These are phyloP conservation scores for Gillenia trifoliata DNA, from an alignment of 306 rosid species.

Conservation along the genomic window DNA sequence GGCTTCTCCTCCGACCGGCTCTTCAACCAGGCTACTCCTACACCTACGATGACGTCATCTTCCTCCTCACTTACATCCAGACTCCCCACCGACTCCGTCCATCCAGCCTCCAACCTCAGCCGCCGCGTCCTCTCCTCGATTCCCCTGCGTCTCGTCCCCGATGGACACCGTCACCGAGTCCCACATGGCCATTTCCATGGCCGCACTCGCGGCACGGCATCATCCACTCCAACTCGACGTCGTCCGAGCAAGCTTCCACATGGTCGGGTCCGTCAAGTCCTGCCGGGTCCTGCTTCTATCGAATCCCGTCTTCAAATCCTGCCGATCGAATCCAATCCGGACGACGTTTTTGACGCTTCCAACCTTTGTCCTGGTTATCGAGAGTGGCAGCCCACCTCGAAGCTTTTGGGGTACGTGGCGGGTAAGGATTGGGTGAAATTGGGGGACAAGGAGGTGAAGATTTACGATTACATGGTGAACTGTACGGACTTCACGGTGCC, in stretches of 20 bases:
- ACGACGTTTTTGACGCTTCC: slow-evolving; percentile 40
- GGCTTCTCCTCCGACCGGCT: slow-evolving; percentile 72
- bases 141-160: slow-evolving; percentile 90
- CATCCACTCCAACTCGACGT: slow-evolving; percentile 52
- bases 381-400: slow-evolving; percentile 37
- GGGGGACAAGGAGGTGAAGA: slow-evolving; percentile 33
- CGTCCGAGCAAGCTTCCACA: slow-evolving; percentile 51
- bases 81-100: slow-evolving; percentile 69
- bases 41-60: slow-evolving; percentile 87
- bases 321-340: slow-evolving; percentile 41
- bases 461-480: slow-evolving; percentile 45
- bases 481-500: slow-evolving; percentile 31
- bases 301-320: slow-evolving; percentile 40
- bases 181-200: slow-evolving; percentile 75
- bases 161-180: slow-evolving; percentile 90
- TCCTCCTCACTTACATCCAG: slow-evolving; percentile 87
- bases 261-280: slow-evolving; percentile 56
- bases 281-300: slow-evolving; percentile 73
- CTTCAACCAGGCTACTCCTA: slow-evolving; percentile 77
- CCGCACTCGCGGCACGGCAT: slow-evolving; percentile 65
- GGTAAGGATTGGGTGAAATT: slow-evolving; percentile 36
- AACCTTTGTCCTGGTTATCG: slow-evolving; percentile 55
- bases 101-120: slow-evolving; percentile 47
- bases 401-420: slow-evolving; percentile 57
- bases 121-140: slow-evolving; percentile 51